Percentiles rank a stretch among this genome's conserved stretches.
phyloP scores from a whole-genome alignment of 768 basidiomycete species.

The Trametes cinnabarina region DNA sequence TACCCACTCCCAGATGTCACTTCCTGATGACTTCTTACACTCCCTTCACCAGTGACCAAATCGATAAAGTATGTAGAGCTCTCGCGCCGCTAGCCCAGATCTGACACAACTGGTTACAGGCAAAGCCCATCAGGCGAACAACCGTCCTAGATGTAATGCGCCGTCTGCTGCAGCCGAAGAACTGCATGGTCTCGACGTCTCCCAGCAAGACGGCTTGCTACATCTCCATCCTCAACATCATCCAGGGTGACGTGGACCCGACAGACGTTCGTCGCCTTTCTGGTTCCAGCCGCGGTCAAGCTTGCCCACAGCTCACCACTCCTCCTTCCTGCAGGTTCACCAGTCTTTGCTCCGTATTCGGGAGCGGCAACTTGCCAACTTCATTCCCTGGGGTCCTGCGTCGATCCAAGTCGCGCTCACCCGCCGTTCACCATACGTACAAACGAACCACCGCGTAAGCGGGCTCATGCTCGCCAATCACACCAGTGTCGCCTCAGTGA shows the following conservation, averaged over 20 bases:
- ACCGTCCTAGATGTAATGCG: conserved; percentile 99
- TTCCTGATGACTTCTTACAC: conserved; percentile 99
- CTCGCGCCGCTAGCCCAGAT: not conserved
- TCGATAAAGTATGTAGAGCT: conserved; percentile 70
- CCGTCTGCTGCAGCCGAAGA: conserved; percentile 94
- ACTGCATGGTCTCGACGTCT: conserved; percentile 95
- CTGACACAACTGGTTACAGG: conserved; percentile 36
- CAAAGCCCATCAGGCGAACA: conserved; percentile 92
- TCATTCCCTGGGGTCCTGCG: conserved; percentile 99
- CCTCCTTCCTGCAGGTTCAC: conserved; percentile 63
- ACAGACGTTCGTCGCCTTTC: conserved; percentile 67
- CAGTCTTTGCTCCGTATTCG: conserved; percentile 96
- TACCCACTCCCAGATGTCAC: conserved; percentile 96
- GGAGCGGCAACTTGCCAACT: conserved; percentile 93
- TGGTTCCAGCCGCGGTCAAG: not conserved
- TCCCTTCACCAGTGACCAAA: conserved; percentile 94
- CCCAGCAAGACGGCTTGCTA: conserved; percentile 92
- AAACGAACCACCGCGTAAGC: conserved; percentile 90
- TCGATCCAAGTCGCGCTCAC: conserved; percentile 97
- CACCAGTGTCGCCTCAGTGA: conserved; percentile 93
- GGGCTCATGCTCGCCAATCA: conserved; percentile 99
- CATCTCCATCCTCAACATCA: conserved; percentile 97
- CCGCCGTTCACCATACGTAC: conserved; percentile 83
- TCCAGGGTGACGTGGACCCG: conserved; percentile 97
- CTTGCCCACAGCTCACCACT: not conserved